Evolutionary conservation across 2,329 filamentous ascomycete genomes (phyloP), one percentile per base, ranked within the genome.

Genomic region (Claviceps cyperi): DNA sequence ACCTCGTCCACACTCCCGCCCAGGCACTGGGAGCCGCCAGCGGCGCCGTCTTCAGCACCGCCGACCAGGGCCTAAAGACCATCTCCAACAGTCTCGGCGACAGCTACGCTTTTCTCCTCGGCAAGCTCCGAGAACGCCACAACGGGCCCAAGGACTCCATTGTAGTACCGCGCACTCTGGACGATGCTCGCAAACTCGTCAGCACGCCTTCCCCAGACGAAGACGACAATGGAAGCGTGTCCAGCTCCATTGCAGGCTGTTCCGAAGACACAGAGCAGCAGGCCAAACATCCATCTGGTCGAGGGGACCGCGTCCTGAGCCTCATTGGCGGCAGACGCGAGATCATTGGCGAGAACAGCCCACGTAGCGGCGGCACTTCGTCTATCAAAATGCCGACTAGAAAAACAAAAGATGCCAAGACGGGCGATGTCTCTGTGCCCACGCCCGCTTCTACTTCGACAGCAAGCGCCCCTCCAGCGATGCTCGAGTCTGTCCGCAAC

Each of bases 51-150:
- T 78, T 94, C 52, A 89, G 78, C 57, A 90, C 88, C 0, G 92
- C 92, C 11, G 92, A 98, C 60, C 89, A 95, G 63, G 79, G 90
- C 1, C 74, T 97, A 55, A 94, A 96, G 62, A 94, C 83, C 37
- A 95, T 98, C 56, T 86, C 91, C 54, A 90, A 78, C 60, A 94
- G 88, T 46, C 72, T 97, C 4, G 90, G 91, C 52, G 89, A 87
- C 60, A 96, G 89, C 62, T 94, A 96, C 68, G 92, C 89, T 53
- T 94, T 97, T 63, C 71, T 98, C 22, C 80, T 98, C 50, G 91
- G 91, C 15, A 86, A 89, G 57, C 73, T 96, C 19, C 87, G 85
- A 54, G 89, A 95, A 63, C 74, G 81, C 57, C 69, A 79, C 62
- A 64, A 74, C 13, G 57, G 61, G 13, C 60, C 65, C 8, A 60